Evolutionary conservation across 805 yeast genomes (phyloP), one percentile per base, ranked within the genome.

Genomic region (Starmera quercuum): DNA sequence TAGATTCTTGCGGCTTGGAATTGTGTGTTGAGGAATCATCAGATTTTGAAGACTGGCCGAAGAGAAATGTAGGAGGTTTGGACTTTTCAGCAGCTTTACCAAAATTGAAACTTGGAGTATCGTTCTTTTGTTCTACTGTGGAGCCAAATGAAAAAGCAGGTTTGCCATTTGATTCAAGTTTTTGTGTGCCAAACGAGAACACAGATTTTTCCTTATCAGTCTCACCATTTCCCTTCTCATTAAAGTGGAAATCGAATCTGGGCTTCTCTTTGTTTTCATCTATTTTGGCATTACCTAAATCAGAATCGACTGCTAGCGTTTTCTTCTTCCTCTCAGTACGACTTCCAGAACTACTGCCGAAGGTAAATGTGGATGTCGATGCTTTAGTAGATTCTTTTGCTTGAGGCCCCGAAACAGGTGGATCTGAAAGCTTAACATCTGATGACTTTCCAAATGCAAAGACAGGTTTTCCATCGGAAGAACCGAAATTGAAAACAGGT

Each of bases 61-160:
- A 9, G 5, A 17, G 26, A 16, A 28, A 16, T 12, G 9, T n/a
- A 11, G 29, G 14, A 17, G 37, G 31, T 11, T 23, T 31, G 8
- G 29, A 33, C 6, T 32, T 42, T 12, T 37, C 28, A n/a, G 39
- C 10, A 14, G 20, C 29, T 4, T 40, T 35, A 15, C 47, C 46
- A 35, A 44, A 36, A 12, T 28, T 30, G 37, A 45, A 47, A 6
- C 44, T 37, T n/a, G 44, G 39, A 16, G 43, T 25, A 26, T 19
- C 31, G 16, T 35, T 42, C 20, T 25, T 27, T 25, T 36, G 38
- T 18, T 31, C 37, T 20, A 25, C 11, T 14, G 40, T 14, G 5
- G 48, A 31, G 13, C 44, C 46, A 37, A 46, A 47, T 7, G 44
- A 34, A 25, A 50, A 45, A 7, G 41, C 36, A 18, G 51, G 45